Evolutionary conservation across 2,329 filamentous ascomycete genomes (phyloP), one percentile per base, ranked within the genome.

Genomic region (Emmonsiellopsis sp.): DNA sequence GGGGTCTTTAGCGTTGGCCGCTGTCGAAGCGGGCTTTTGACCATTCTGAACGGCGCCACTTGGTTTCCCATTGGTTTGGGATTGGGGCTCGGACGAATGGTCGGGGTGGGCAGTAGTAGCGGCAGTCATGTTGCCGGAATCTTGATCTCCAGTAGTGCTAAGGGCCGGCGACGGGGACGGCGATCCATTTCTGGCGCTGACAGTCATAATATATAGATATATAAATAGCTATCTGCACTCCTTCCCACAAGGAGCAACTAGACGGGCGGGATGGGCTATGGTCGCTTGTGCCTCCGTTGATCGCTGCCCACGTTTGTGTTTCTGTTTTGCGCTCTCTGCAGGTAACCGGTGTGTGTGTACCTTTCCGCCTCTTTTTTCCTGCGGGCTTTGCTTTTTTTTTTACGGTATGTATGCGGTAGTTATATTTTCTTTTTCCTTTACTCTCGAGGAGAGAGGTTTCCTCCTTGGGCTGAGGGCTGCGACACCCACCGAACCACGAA

Each of bases 1-100:
- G 53, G 92, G 91, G 68, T 98, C 93, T 71, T 97, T 97, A 53
- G 90, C 83, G 65, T 81, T 81, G 43, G 70, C 51, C 36, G 65
- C 58, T 21, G 60, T 53, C 3, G 62, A 55, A 42, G 57, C 44
- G 32, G 57, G 39, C 60, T 74, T 88, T 79, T 68, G 84, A 78
- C 71, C 86, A 72, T 86, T 87, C 72, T 83, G 83, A 54, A 74
- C 69, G 63, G 80, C 76, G 54, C 71, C 72, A 57, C 67, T 60
- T 58, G 71, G 73, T 58, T 76, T 72, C 58, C 76, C 72, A 61
- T 72, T 69, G 44, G 66, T 63, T 56, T 75, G 71, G 53, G 71
- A 67, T 65, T 68, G 70, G 67, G 61, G 58, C 42, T 63, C 75
- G 69, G 58, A 75, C 75, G 58, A 73, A 65, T 63, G 64, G 36